A percentile compares a stretch with the other conserved stretches of the same genome.
Conservation (phyloP, 495 filamentous ascomycete species). For the Penicillium ucsense region DNA sequence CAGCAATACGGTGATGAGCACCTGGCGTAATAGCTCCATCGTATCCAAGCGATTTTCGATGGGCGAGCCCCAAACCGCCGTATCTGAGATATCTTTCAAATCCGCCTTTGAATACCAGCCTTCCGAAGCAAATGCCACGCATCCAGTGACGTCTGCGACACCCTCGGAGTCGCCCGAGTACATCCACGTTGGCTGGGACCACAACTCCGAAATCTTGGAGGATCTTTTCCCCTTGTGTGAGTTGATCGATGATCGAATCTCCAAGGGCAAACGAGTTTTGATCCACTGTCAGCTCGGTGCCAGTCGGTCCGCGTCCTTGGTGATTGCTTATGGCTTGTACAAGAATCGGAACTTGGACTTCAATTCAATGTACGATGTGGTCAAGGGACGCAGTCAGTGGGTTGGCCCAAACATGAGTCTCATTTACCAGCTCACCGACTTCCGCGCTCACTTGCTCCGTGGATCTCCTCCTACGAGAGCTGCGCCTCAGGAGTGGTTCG, state of each 20-base stretch:
- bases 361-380: conserved; percentile 85
- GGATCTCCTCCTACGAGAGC: conserved; percentile 33
- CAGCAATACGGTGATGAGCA: conserved; percentile 32
- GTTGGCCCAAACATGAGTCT: conserved; percentile 97
- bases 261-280: conserved; percentile 75
- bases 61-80: conserved; percentile 58
- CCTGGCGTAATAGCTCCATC: conserved; percentile 27
- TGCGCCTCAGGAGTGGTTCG: conserved; percentile 28
- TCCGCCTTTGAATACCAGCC: conserved; percentile 55
- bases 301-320: conserved; percentile 89
- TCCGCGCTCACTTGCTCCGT: conserved; percentile 38
- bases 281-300: conserved; percentile 95
- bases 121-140: conserved; percentile 28
- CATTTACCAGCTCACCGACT: conserved; percentile 95
- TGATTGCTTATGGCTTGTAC: conserved; percentile 93
- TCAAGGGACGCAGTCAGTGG: conserved; percentile 86
- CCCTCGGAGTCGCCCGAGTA: conserved; percentile 63
- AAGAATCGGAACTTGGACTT: conserved; percentile 80
- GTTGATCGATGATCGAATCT: conserved; percentile 68
- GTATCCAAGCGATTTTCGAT: conserved; percentile 32
- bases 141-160: conserved; percentile 42
- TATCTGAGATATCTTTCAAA: conserved; percentile 57
- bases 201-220: conserved; percentile 89
- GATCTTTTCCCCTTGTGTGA: conserved; percentile 82
- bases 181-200: conserved; percentile 93